phyloP scores from a whole-genome alignment of 331 rosid species.

The Acacia concinna region DNA sequence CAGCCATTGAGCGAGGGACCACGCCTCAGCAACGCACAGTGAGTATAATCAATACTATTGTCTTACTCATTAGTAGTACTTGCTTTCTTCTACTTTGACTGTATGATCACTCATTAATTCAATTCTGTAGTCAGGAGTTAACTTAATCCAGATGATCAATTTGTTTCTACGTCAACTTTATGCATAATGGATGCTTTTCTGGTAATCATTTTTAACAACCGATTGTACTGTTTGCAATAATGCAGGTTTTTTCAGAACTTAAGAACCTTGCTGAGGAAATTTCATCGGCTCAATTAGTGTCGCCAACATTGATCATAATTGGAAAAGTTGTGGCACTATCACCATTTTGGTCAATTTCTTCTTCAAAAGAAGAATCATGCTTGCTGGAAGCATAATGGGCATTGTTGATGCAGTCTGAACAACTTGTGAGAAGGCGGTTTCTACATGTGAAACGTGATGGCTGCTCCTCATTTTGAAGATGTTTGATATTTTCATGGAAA shows the following conservation, averaged over 20 bases:
- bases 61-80: neutral
- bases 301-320: conserved; percentile 86
- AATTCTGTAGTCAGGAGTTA: neutral
- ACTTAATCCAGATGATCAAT: conserved; percentile 10
- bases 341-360: conserved; percentile 70
- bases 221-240: conserved; percentile 18
- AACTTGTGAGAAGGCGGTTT: conserved; percentile 17
- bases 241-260: conserved; percentile 85
- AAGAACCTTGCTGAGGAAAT: conserved; percentile 74
- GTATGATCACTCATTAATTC: conserved; percentile 8
- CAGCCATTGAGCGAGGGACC: conserved; percentile 94
- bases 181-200: neutral
- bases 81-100: neutral
- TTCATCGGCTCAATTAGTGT: conserved; percentile 53
- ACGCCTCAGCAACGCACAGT: conserved; percentile 84
- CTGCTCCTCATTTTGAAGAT: neutral
- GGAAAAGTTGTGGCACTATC: conserved; percentile 94
- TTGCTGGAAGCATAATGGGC: conserved; percentile 47
- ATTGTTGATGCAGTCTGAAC: neutral
- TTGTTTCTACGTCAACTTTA: neutral
- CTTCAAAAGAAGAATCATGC: conserved; percentile 50
- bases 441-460: too few relatives aligned
- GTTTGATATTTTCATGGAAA: neutral
- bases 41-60: conserved; percentile 32
- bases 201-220: conserved; percentile 12